Conservation (phyloP, 805 yeast genomes). For the Starmerella ratchasimensis region DNA sequence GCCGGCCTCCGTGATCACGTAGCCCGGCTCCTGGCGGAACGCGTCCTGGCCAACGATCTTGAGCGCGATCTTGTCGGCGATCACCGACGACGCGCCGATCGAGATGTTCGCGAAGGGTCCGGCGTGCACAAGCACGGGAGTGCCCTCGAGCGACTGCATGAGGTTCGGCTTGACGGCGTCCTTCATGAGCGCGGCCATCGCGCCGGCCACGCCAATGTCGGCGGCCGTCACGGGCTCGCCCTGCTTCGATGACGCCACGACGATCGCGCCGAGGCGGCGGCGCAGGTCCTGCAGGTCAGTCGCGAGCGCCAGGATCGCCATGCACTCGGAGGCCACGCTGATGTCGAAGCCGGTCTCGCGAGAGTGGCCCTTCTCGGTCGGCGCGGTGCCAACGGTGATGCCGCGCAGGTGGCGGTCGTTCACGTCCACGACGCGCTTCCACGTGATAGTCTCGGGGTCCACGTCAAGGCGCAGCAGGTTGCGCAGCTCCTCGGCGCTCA, state of each 20-base stretch:
- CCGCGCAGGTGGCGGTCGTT: slow-evolving; percentile 86
- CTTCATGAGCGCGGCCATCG: slow-evolving; percentile 82
- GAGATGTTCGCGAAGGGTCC: slow-evolving; percentile 97
- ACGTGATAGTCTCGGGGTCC: slow-evolving; percentile 78
- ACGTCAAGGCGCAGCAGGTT: slow-evolving; percentile 74
- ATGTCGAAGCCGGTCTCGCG: slow-evolving; percentile 89
- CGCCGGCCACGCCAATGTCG: slow-evolving; percentile 92
- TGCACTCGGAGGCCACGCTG: slow-evolving; percentile 89
- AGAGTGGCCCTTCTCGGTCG: slow-evolving; percentile 79
- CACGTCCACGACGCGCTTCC: slow-evolving; percentile 87
- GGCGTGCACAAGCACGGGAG: slow-evolving; percentile 94
- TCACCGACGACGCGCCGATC: slow-evolving; percentile 88
- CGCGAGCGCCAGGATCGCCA: slow-evolving; percentile 87
- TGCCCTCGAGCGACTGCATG: slow-evolving; percentile 96
- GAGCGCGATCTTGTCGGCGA: slow-evolving; percentile 86
- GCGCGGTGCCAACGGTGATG: slow-evolving; percentile 79
- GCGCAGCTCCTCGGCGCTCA: slow-evolving; percentile 61
- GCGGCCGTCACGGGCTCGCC: slow-evolving; percentile 86
- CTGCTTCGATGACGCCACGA: slow-evolving; percentile 61
- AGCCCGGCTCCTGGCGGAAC: too few species aligned
- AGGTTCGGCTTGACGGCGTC: slow-evolving; percentile 93
- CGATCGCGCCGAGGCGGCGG: slow-evolving; percentile 74
- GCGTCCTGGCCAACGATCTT: slow-evolving; percentile 67
- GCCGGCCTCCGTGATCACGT: slow-evolving; percentile 94
- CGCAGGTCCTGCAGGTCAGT: slow-evolving; percentile 71